Conservation (phyloP, 2,329 filamentous ascomycete species). For the Metarhizium robertsii region DNA sequence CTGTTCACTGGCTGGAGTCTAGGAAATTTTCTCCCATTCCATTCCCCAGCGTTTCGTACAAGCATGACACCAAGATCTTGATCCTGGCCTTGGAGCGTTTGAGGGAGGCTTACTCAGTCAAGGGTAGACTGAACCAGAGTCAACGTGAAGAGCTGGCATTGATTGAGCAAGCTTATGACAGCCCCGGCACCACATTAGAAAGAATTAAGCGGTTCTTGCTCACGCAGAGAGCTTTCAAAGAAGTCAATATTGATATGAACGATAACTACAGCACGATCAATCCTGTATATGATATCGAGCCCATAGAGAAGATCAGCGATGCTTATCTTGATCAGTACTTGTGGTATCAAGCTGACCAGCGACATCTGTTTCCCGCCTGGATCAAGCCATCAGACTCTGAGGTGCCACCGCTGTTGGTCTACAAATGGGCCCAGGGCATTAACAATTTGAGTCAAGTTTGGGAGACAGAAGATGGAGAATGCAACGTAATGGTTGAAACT, state of each 20-base stretch:
- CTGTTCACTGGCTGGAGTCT: conserved; percentile 97
- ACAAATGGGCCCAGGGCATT: conserved; percentile 99
- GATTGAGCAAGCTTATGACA: conserved; percentile 97
- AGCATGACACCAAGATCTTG: conserved; percentile 97
- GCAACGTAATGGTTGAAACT: conserved; percentile 97
- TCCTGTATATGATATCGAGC: conserved; percentile 96
- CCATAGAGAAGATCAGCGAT: conserved; percentile 98
- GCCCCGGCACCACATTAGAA: conserved; percentile 88
- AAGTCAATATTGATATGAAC: conserved; percentile 99
- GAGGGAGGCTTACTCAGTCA: conserved; percentile 93
- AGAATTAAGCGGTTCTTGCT: conserved; percentile 96
- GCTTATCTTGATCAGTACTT: conserved; percentile 97
- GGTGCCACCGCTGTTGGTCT: conserved; percentile 85
- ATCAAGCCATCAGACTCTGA: conserved; percentile 99
- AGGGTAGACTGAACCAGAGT: conserved; percentile 91
- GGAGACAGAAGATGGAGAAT: conserved; percentile 89
- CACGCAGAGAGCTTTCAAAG: conserved; percentile 96
- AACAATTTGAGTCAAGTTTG: conserved; percentile 96
- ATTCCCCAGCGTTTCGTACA: conserved; percentile 97
- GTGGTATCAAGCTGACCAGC: conserved; percentile 98
- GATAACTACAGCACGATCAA: conserved; percentile 99
- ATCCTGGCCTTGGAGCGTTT: conserved; percentile 90
- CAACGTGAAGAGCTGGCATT: conserved; percentile 93
- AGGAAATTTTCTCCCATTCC: conserved; percentile 98
- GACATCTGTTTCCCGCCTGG: conserved; percentile 95